Conservation (phyloP, 805 yeast genomes). For the Saccharomyces cerevisiae region DNA sequence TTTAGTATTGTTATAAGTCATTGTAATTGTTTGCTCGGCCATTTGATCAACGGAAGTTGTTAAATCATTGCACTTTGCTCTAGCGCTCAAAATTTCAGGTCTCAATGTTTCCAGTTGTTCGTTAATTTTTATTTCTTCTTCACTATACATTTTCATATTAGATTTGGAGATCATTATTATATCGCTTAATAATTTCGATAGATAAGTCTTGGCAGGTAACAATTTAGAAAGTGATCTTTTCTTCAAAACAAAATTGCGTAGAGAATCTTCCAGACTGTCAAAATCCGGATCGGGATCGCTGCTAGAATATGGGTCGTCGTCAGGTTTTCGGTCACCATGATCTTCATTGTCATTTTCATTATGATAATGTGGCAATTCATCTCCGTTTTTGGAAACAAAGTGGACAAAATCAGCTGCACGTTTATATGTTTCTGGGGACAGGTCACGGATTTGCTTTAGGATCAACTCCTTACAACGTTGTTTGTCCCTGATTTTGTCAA, state of each 20-base stretch:
- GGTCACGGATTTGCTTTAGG: conserved; percentile 70
- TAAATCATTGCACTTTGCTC: conserved; percentile 44
- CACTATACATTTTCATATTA: conserved; percentile 49
- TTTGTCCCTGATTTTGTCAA: conserved; percentile 78
- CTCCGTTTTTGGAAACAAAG: conserved; percentile 65
- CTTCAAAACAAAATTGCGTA: conserved; percentile 79
- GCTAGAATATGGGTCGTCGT: conserved; percentile 26
- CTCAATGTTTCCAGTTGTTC: conserved; percentile 46
- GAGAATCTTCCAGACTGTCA: conserved; percentile 74
- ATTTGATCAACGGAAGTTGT: conserved; percentile 52
- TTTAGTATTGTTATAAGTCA: conserved; percentile 55
- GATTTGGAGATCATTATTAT: conserved; percentile 48
- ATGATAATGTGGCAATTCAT: conserved; percentile 32
- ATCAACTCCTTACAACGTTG: conserved; percentile 69
- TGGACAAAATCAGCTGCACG: conserved; percentile 88
- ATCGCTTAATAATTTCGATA: conserved; percentile 62
- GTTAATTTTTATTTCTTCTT: conserved; percentile 42
- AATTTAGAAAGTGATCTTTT: conserved; percentile 83
- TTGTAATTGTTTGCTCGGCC: conserved; percentile 52
- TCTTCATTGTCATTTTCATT: conserved; percentile 34
- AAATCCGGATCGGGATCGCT: conserved; percentile 50
- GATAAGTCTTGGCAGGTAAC: conserved; percentile 86
- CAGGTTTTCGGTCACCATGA: conserved; percentile 31
- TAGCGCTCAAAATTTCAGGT: conserved; percentile 54
- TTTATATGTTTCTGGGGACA: conserved; percentile 88